Percentiles rank a stretch among this genome's conserved stretches.
These are phyloP conservation scores for Leucosporidium scottii DNA, from an alignment of 768 basidiomycete genomes.

Conservation along the genomic window DNA sequence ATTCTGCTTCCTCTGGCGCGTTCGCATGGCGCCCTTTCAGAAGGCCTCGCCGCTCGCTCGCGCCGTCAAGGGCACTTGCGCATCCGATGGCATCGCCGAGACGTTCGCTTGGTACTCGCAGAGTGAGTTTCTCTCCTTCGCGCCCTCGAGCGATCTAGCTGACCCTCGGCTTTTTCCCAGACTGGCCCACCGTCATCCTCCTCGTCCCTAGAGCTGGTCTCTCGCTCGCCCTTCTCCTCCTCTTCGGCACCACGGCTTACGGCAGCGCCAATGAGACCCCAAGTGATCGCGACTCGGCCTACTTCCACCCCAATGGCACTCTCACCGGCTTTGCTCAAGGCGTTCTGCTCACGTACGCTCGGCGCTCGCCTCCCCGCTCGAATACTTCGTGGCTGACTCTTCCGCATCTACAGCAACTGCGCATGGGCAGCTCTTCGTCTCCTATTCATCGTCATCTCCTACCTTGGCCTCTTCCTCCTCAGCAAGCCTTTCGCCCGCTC, in stretches of 20 bases:
- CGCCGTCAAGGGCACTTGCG: constrained; percentile 4
- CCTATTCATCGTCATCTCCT: background rate
- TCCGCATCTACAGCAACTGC: constrained; percentile 2
- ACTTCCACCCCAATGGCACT: constrained; percentile 15
- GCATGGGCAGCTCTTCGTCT: constrained; percentile 22
- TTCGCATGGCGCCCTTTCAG: constrained; percentile 10
- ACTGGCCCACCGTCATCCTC: constrained; percentile 31
- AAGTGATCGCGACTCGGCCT: constrained; percentile 15
- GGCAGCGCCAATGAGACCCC: background rate
- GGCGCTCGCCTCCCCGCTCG: background rate
- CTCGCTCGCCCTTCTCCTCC: constrained; percentile 24
- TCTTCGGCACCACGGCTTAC: constrained; percentile 22
- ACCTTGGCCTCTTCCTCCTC: too few species aligned
- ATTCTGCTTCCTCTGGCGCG: constrained; percentile 26
- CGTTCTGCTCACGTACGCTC: constrained; percentile 16
- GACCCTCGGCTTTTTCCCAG: background rate
- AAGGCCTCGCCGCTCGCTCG: background rate
- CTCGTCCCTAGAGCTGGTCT: constrained; percentile 26
- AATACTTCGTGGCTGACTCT: background rate
- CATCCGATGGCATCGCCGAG: constrained; percentile 15
- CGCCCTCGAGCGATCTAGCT: background rate
- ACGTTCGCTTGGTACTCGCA: constrained; percentile 18
- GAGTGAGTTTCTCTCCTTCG: constrained; percentile 1
- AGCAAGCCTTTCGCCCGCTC: too few species aligned
- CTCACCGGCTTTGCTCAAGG: constrained; percentile 15